Percentiles rank a stretch among this genome's conserved stretches.
Evolutionary conservation across 2,329 filamentous ascomycete species (phyloP).

Genomic region (Byssothecium circinans): DNA sequence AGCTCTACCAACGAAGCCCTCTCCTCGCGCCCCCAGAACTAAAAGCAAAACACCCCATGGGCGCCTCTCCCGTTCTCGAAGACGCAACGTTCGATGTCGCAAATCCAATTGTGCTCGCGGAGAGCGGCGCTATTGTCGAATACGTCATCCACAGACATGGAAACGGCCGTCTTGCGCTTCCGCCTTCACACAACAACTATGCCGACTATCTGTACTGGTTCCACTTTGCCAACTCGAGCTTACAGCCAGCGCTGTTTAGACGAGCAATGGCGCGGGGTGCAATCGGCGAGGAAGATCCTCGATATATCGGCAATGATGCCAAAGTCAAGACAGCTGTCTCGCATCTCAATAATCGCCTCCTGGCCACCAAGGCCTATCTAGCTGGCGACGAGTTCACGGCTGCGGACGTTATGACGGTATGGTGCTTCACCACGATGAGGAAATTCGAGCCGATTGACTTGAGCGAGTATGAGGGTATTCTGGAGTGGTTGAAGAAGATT

Average conservation of each 20-base stretch:
- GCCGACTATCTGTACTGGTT: slow-evolving; percentile 67
- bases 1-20: slow-evolving; percentile 52
- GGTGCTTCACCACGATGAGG: slow-evolving; percentile 63
- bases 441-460: slow-evolving; percentile 51
- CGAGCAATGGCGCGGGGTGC: slow-evolving; percentile 34
- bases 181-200: slow-evolving; percentile 53
- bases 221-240: slow-evolving; percentile 54
- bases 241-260: slow-evolving; percentile 44
- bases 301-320: slow-evolving; percentile 33
- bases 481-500: slow-evolving; percentile 33
- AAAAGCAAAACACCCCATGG: slow-evolving; percentile 45
- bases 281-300: slow-evolving; percentile 38
- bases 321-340: slow-evolving; percentile 46
- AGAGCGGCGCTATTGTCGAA: slow-evolving; percentile 62
- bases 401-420: slow-evolving; percentile 67
- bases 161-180: slow-evolving; percentile 52
- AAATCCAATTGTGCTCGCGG: slow-evolving; percentile 58
- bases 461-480: slow-evolving; percentile 33
- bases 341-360: slow-evolving; percentile 55
- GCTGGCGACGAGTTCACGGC: slow-evolving; percentile 64
- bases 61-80: slow-evolving; percentile 63
- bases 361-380: slow-evolving; percentile 53
- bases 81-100: slow-evolving; percentile 48
- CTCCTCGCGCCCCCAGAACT: slow-evolving; percentile 40
- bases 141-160: slow-evolving; percentile 61